phyloP scores from a whole-genome alignment of 2,329 filamentous ascomycete species.

The Cordyceps farinosa region DNA sequence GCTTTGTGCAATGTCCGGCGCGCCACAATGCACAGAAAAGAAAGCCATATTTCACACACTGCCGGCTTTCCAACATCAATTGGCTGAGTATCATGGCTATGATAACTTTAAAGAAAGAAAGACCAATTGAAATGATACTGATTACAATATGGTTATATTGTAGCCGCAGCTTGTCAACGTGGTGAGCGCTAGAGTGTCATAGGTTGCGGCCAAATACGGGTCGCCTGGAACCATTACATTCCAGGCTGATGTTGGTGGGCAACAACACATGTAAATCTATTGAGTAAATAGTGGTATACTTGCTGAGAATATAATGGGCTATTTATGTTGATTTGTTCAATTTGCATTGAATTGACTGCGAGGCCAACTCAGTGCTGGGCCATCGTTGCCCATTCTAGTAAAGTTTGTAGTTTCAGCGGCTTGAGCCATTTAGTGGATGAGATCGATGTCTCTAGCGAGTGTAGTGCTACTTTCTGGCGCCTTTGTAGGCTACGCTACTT shows the following conservation, averaged over 20 bases:
- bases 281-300: neutral
- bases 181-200: neutral
- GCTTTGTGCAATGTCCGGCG: neutral
- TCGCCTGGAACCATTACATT: neutral
- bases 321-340: neutral
- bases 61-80: neutral
- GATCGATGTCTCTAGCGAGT: neutral
- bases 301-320: neutral
- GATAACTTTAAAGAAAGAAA: constrained; percentile 2
- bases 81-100: neutral
- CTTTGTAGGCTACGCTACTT: neutral
- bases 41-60: constrained; percentile 3
- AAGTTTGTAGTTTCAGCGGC: neutral
- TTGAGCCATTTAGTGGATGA: neutral
- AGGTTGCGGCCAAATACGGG: neutral
- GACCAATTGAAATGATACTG: neutral
- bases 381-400: neutral
- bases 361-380: neutral
- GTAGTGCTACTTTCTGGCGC: neutral
- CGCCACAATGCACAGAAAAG: neutral
- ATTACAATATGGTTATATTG: neutral
- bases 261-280: neutral
- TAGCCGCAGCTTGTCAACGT: neutral
- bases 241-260: neutral
- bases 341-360: neutral